Conservation (phyloP, 2,329 filamentous ascomycete genomes). For the Curvularia spicifera region DNA sequence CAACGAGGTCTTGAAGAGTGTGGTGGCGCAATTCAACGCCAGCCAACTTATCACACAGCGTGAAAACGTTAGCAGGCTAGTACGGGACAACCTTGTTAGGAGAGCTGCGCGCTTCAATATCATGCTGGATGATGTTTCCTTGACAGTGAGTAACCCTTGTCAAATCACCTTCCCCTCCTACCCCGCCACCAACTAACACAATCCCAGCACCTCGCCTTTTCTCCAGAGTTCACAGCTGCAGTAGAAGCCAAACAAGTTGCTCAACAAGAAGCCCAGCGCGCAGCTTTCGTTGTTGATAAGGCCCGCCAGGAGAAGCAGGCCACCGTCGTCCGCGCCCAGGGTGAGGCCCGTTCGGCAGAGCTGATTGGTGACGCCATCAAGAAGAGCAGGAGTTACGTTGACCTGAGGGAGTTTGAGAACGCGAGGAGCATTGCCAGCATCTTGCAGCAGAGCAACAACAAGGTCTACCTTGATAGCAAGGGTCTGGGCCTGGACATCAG, state of each 20-base stretch:
- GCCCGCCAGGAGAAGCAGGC: conserved; percentile 99
- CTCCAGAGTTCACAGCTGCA: conserved; percentile 71
- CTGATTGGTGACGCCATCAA: conserved; percentile 99
- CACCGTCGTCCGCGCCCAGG: conserved; percentile 96
- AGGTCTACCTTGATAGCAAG: conserved; percentile 89
- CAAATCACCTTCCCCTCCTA: background rate
- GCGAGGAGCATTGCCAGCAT: conserved; percentile 86
- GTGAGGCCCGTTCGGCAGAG: conserved; percentile 97
- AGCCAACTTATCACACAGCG: conserved; percentile 98
- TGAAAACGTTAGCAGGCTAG: conserved; percentile 91
- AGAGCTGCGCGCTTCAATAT: conserved; percentile 97
- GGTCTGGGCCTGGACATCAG: conserved; percentile 88
- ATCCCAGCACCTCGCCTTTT: conserved; percentile 68
- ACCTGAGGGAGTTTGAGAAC: conserved; percentile 98
- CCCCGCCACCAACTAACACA: conserved; percentile 28
- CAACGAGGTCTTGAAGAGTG: conserved; percentile 98
- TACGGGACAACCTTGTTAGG: conserved; percentile 89
- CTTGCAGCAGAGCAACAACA: conserved; percentile 89
- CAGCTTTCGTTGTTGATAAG: conserved; percentile 98
- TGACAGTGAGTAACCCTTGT: conserved; percentile 70
- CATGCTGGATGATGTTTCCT: conserved; percentile 92
- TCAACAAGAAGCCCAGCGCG: conserved; percentile 92
- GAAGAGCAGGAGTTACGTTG: conserved; percentile 97
- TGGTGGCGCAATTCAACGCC: conserved; percentile 98
- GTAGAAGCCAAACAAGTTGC: conserved; percentile 74